Conservation (phyloP, 345 rosid species). For the Eucalyptus pumila region DNA sequence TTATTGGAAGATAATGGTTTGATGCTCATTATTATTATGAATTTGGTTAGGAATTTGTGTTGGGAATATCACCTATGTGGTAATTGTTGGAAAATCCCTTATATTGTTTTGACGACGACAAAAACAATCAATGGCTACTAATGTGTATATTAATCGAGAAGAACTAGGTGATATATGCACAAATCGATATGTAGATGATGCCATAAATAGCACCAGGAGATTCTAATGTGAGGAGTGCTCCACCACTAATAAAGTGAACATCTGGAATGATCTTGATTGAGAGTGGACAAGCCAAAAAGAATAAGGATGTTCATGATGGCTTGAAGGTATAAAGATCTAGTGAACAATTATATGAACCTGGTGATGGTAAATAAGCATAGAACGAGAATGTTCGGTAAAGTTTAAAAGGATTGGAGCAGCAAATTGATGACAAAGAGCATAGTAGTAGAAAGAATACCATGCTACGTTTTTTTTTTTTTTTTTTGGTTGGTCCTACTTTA, state of each 20-base stretch:
- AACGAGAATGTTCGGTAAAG: accelerated
- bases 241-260: neutral
- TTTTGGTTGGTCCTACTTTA: no score
- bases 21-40: neutral
- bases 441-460: no score
- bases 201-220: neutral
- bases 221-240: neutral
- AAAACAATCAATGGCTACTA: neutral
- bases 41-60: no score
- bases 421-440: no score
- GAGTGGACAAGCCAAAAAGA: neutral
- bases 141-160: neutral
- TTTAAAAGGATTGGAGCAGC: no score
- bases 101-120: neutral
- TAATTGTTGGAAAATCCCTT: neutral
- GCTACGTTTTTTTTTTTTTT: no score
- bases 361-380: neutral
- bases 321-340: neutral
- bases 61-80: neutral
- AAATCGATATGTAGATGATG: neutral
- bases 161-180: neutral
- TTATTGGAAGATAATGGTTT: neutral
- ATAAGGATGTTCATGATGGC: neutral
- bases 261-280: neutral
- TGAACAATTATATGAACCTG: no score